Base-by-base conservation (phyloP, 345 rosid species). In the Salix udensis region DNA sequence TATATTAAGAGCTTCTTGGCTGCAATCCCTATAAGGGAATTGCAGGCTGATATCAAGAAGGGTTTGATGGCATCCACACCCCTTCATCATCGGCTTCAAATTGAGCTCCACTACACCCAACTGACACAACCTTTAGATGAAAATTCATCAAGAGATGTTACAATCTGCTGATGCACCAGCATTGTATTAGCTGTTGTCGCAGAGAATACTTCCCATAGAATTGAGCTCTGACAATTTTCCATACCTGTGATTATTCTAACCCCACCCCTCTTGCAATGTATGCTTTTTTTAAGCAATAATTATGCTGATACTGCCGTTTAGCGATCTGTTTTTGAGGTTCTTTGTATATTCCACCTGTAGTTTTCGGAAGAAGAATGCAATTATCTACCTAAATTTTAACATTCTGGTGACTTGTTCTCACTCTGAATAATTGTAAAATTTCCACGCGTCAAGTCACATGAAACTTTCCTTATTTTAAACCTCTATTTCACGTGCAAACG, bases 1-100 rank as follows among this genome's bases (percentile, higher is more conserved):
- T 91, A 89, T 40, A 89, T 89, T 4, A 91, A 91, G 81, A 91
- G 78, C 60, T 91, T 91, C 86, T 81, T 89, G 83, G 94, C 92
- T 34, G 89, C 89, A 19, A 88, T 89, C 39, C 94, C 94, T 50
- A 37, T 89, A 24, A 76, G 90, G 52, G 91, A 89, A 79, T 37
- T 91, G 86, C 90, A 85, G 80, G 83, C 79, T 62, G 92, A 91
- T 79, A 83, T 86, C 55, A 89, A 86, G 88, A 90, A 85, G 79
- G 92, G 94, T 4, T 61, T 89, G 58, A 84, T 80, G 67, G 82
- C 85, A 3, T 86, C 92, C 2, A 85, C 77, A 1, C 94, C 89
- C 73, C 88, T 89, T 72, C 92, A 90, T 73, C 94, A 89, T 6
- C 83, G 89, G 19, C 84, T 89, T 69, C 94, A 91, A 76, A 82